Evolutionary conservation across 176 grass and related monocot genomes (phyloP), one percentile per base, ranked within the genome.

Genomic region (Pontederia paniculata): DNA sequence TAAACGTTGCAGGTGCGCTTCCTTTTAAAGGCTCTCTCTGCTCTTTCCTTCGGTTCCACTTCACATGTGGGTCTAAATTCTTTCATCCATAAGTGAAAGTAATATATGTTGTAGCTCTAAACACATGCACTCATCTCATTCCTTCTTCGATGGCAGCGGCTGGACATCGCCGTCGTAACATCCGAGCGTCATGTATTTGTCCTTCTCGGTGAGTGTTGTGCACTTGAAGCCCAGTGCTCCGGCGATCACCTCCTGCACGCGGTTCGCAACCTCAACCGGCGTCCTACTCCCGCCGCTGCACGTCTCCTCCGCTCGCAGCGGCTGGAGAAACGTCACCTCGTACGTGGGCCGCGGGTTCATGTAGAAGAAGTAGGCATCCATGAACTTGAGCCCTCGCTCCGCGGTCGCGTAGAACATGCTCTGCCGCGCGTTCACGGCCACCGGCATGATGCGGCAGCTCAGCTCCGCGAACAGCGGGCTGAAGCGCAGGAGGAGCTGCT

Each of bases 361-460:
- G 74, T 81, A 88, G 71, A 95, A 95, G 74, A 95, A 95, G 67
- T 73, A 95, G 0, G 89, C 74, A 23, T 95, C 89, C 42, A 88
- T 4, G 41, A 70, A 76, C 74, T 88, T 84, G 71, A 76, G 79
- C 19, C 89, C 89, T 6, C 77, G 52, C 57, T 69, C 77, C 28
- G 89, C 82, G 0, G 84, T 88, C n/a, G 71, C 89, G 52, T 72
- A 84, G 72, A 78, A 94, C 0, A 64, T 54, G 0, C 60, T 60
- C 81, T 84, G 89, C 43, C 4, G 12, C 45, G 76, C 69, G 60
- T 74, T 62, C 56, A 94, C 1, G 0, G 89, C 89, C 51, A 94
- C 84, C 8, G 89, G 89, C 23, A 88, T 76, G 52, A 95, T 81
- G 56, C 84, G 22, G 58, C 84, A 80, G 11, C 67, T 82, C 12